Evolutionary conservation across 768 basidiomycete genomes (phyloP).

Genomic region (Mycena latifolia): DNA sequence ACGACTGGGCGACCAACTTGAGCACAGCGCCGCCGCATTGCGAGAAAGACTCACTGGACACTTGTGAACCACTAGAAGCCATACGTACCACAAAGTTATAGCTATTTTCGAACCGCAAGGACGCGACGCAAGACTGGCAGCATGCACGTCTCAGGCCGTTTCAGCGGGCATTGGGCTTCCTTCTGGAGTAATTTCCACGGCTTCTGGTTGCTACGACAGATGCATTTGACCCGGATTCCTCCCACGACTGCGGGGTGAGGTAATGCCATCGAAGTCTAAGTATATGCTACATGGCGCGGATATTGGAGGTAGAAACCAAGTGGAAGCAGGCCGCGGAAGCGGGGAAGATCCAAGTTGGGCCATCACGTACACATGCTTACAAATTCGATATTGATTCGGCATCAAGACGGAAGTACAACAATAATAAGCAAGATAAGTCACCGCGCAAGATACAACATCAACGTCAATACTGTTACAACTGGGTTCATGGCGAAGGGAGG

Average conservation of each 20-base stretch:
- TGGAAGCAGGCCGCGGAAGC: too few species aligned
- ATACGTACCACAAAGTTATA: neutral
- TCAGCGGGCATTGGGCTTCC: neutral
- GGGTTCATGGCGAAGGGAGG: slow-evolving; percentile 13
- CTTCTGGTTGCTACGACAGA: neutral
- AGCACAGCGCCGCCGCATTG: slow-evolving; percentile 7
- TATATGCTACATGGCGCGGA: too few species aligned
- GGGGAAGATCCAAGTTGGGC: too few species aligned
- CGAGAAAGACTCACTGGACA: slow-evolving; percentile 9
- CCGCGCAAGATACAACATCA: slow-evolving; percentile 12
- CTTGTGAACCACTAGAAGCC: slow-evolving; percentile 9
- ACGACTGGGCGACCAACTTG: slow-evolving; percentile 13
- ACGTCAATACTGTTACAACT: neutral
- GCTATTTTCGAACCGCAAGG: neutral
- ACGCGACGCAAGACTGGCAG: too few species aligned
- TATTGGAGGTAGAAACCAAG: too few species aligned
- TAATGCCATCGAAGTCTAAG: too few species aligned
- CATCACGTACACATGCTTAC: neutral
- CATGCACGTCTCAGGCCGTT: too few species aligned
- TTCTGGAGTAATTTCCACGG: neutral
- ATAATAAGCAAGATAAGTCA: slow-evolving; percentile 34
- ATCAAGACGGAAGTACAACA: slow-evolving; percentile 17
- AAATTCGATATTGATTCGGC: neutral
- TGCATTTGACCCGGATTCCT: neutral
- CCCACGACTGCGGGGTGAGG: too few species aligned